These are phyloP conservation scores for Blastomyces percursus DNA, from an alignment of 2,329 filamentous ascomycete genomes.

Conservation along the genomic window DNA sequence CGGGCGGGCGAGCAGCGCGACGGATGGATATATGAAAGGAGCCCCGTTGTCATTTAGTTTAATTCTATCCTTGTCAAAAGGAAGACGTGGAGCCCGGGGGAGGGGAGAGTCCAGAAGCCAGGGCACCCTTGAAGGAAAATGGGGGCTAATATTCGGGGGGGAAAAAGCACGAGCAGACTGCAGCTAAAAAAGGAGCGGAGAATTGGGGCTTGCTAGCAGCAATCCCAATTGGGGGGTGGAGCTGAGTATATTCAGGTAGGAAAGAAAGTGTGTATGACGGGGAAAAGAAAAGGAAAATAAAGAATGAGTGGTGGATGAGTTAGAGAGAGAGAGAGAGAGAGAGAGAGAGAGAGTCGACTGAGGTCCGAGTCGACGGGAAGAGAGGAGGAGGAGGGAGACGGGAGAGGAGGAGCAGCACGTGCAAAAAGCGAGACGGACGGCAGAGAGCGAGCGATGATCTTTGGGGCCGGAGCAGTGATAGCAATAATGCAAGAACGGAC, in stretches of 20 bases:
- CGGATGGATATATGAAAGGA: conserved; percentile 4
- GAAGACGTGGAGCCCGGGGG: not conserved
- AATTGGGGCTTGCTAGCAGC: not conserved
- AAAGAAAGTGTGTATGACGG: not conserved
- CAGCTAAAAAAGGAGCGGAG: not conserved
- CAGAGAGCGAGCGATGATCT: not conserved
- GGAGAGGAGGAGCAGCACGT: too few relatives aligned
- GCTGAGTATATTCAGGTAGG: too few relatives aligned
- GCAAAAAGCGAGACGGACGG: not conserved
- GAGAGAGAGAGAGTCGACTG: too few relatives aligned
- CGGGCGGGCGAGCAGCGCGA: conserved; percentile 3
- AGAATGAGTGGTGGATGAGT: too few relatives aligned
- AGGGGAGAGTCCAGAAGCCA: not conserved
- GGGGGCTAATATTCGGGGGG: not conserved
- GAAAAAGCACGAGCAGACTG: not conserved
- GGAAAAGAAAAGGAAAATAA: too few relatives aligned
- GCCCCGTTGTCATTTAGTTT: not conserved
- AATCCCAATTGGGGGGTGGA: not conserved
- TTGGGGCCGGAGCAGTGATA: too few relatives aligned
- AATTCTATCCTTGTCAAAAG: not conserved
- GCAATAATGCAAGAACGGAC: not conserved
- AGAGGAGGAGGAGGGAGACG: not conserved
- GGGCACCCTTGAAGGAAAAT: not conserved
- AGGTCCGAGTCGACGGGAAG: too few relatives aligned
- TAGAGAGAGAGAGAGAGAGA: too few relatives aligned